Conservation (phyloP, 768 basidiomycete species). For the Hygrophorus pudorinus region DNA sequence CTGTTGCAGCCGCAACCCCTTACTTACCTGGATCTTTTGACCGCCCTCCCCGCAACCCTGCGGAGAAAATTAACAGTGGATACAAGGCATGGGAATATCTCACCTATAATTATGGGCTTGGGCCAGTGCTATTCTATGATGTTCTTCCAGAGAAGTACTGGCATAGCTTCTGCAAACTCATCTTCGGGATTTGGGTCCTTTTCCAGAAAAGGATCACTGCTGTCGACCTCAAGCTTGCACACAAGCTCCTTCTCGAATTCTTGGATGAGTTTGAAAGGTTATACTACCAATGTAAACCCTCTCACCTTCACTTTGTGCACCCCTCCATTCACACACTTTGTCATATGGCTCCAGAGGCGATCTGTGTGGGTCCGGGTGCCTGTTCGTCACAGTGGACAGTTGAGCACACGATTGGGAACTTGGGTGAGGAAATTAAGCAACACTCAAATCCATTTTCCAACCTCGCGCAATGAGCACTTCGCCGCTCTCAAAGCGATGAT, state of each 20-base stretch:
- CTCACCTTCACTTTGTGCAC: conserved; percentile 13
- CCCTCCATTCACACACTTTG: conserved; percentile 10
- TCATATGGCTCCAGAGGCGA: conserved; percentile 10
- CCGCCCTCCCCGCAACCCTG: too few species aligned
- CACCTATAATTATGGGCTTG: conserved; percentile 5
- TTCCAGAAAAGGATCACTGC: conserved; percentile 2
- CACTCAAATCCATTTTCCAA: conserved; percentile 15
- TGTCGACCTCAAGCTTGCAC: neutral
- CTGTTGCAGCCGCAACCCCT: conserved; percentile 11
- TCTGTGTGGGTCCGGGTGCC: conserved; percentile 10
- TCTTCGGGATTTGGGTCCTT: conserved; percentile 3
- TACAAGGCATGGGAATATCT: too few species aligned
- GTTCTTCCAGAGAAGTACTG: conserved; percentile 6
- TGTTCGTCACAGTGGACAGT: conserved; percentile 12
- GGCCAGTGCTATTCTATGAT: conserved; percentile 6
- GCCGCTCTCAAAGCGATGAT: neutral
- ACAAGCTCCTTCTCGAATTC: conserved; percentile 8
- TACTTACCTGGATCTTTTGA: conserved; percentile 25
- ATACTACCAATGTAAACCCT: conserved; percentile 10
- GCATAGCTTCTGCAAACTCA: conserved; percentile 10
- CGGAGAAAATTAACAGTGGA: too few species aligned
- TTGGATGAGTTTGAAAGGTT: conserved; percentile 12
- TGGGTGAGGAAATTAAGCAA: conserved; percentile 12
- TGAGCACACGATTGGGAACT: conserved; percentile 15
- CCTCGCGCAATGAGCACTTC: conserved; percentile 10